A percentile compares a stretch with the other conserved stretches of the same genome.
These are phyloP conservation scores for Entomortierella beljakovae DNA, from an alignment of 192 early-diverging fungal genomes.

Conservation along the genomic window DNA sequence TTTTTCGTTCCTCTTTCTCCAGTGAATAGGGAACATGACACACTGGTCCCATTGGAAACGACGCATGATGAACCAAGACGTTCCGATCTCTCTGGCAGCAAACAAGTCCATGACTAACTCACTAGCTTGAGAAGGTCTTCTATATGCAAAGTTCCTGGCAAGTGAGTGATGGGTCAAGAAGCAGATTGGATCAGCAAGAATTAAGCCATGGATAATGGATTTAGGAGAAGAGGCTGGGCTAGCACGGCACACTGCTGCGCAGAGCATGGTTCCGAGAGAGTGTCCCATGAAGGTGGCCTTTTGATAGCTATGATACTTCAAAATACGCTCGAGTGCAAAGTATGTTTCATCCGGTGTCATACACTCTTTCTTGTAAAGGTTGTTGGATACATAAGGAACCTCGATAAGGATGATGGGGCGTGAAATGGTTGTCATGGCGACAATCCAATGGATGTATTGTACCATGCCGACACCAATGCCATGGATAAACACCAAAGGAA, in stretches of 20 bases:
- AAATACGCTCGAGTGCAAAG: slow-evolving; percentile 65
- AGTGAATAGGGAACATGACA: slow-evolving; percentile 38
- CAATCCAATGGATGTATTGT: slow-evolving; percentile 65
- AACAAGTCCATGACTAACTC: slow-evolving; percentile 49
- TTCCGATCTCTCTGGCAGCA: slow-evolving; percentile 48
- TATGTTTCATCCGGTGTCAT: slow-evolving; percentile 68
- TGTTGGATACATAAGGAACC: slow-evolving; percentile 76
- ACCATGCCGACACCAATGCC: slow-evolving; percentile 73
- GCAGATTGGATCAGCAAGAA: slow-evolving; percentile 76
- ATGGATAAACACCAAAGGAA: slow-evolving; percentile 76
- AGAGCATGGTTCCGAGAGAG: slow-evolving; percentile 70
- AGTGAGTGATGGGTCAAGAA: slow-evolving; percentile 74
- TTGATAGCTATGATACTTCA: slow-evolving; percentile 58
- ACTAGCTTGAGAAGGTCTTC: slow-evolving; percentile 46
- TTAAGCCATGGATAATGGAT: slow-evolving; percentile 60
- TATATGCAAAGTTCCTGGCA: slow-evolving; percentile 70
- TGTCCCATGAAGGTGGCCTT: slow-evolving; percentile 77
- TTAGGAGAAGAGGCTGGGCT: slow-evolving; percentile 46
- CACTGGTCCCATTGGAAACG: slow-evolving; percentile 51
- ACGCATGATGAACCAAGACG: slow-evolving; percentile 53
- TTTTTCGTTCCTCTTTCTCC: slow-evolving; percentile 13
- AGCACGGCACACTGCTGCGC: slow-evolving; percentile 69
- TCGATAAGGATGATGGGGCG: slow-evolving; percentile 66
- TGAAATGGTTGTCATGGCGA: slow-evolving; percentile 54
- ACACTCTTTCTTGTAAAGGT: slow-evolving; percentile 60